phyloP scores from a whole-genome alignment of 176 grass and related monocot species.

The Guadua angustifolia region DNA sequence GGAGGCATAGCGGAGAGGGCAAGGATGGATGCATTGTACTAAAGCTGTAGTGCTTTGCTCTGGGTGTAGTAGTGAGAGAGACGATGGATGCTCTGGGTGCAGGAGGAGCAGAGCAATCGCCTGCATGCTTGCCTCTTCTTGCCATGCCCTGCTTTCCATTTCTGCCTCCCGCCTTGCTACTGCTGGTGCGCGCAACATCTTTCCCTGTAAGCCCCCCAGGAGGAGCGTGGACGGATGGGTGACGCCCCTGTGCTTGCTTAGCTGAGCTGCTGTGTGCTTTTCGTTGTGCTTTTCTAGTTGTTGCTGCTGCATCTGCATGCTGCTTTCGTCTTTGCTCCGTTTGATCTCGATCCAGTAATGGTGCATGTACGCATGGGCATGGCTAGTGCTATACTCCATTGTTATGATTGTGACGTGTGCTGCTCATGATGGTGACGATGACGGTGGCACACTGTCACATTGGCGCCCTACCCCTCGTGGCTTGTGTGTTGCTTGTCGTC shows the following conservation, averaged over 20 bases:
- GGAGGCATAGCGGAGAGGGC: neutral
- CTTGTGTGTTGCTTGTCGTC: neutral
- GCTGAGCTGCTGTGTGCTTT: neutral
- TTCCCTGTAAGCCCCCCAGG: neutral
- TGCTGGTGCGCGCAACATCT: neutral
- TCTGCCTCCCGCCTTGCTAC: neutral
- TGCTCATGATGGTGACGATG: constrained; percentile 12
- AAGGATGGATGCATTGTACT: neutral
- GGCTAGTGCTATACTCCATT: constrained; percentile 10
- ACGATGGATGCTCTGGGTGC: too few relatives aligned
- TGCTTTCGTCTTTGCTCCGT: constrained; percentile 22
- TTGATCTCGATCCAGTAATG: neutral
- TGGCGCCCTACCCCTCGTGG: neutral
- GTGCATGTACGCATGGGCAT: too few relatives aligned
- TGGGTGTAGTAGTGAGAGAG: too few relatives aligned
- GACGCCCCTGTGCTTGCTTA: neutral
- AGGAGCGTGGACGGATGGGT: neutral
- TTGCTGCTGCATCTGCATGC: neutral
- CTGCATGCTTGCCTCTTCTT: neutral
- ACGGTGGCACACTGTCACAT: neutral
- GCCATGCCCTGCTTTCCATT: constrained; percentile 1
- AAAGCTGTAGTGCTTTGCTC: too few relatives aligned
- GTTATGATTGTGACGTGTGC: constrained; percentile 8
- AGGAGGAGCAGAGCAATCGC: constrained; percentile 8
- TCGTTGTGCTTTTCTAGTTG: constrained; percentile 21